Percentiles rank a stretch among this genome's conserved stretches.
These are phyloP conservation scores for Pleurotus tuber-regium DNA, from an alignment of 768 basidiomycete species.

Conservation along the genomic window DNA sequence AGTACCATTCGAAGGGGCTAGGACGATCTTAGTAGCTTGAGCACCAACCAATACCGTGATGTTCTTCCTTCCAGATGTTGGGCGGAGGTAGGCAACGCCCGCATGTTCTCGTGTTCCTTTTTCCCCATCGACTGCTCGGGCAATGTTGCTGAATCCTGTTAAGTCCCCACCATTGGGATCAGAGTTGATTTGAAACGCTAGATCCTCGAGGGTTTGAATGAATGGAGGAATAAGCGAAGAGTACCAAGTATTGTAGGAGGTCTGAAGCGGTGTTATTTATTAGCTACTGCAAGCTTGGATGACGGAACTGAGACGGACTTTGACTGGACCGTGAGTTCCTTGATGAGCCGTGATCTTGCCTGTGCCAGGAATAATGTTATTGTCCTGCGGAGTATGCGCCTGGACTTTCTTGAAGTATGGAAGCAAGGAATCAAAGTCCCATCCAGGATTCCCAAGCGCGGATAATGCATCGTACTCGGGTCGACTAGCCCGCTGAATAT, in stretches of 20 bases:
- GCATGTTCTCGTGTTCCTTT: conserved; percentile 17
- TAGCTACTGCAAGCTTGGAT: background rate
- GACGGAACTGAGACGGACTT: conserved; percentile 1
- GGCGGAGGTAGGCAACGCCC: conserved; percentile 16
- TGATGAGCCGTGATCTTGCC: background rate
- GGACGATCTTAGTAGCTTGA: conserved; percentile 23
- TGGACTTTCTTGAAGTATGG: conserved; percentile 18
- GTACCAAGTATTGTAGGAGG: conserved; percentile 5
- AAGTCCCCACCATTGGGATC: conserved; percentile 14
- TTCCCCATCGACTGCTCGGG: conserved; percentile 17
- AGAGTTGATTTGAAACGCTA: conserved; percentile 11
- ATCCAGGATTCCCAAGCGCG: conserved; percentile 21
- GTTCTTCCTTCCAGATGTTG: conserved; percentile 21
- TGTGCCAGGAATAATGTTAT: conserved; percentile 1
- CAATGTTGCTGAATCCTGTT: conserved; percentile 12
- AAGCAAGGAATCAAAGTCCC: conserved; percentile 19
- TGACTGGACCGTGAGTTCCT: conserved; percentile 11
- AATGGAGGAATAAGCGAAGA: conserved; percentile 3
- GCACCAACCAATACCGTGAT: conserved; percentile 31
- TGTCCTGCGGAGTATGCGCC: conserved; percentile 5
- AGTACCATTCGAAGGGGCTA: conserved; percentile 6
- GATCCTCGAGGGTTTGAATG: background rate
- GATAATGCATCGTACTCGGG: conserved; percentile 20
- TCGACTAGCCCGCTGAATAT: conserved; percentile 12
- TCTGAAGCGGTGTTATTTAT: background rate